A percentile compares a stretch with the other conserved stretches of the same genome.
phyloP scores from a whole-genome alignment of 2,329 filamentous ascomycete species.

The Neonectria sp. region DNA sequence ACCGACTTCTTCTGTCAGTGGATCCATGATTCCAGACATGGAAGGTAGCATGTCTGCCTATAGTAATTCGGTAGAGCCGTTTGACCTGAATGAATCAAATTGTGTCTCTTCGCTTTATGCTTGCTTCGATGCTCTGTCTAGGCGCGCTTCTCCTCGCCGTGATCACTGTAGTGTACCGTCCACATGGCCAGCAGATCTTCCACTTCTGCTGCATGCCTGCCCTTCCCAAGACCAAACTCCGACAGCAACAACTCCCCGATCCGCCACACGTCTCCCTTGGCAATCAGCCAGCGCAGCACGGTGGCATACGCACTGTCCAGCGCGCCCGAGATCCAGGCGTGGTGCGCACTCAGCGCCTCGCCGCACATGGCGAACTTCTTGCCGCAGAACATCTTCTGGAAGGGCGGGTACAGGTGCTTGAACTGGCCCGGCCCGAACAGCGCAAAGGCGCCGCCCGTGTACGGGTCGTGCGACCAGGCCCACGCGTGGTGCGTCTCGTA shows the following conservation, averaged over 20 bases:
- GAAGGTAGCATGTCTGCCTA: slow-evolving; percentile 10
- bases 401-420: not conserved
- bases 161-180: not conserved
- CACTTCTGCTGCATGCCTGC: slow-evolving; percentile 16
- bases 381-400: slow-evolving; percentile 46
- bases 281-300: slow-evolving; percentile 36
- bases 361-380: slow-evolving; percentile 48
- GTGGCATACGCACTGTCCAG: not conserved
- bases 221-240: slow-evolving; percentile 19
- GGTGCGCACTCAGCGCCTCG: slow-evolving; percentile 55
- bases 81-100: slow-evolving; percentile 6
- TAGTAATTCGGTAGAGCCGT: slow-evolving; percentile 1
- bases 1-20: not conserved
- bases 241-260: not conserved
- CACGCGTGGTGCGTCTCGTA: slow-evolving; percentile 51
- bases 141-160: not conserved
- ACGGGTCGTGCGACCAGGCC: slow-evolving; percentile 55
- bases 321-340: slow-evolving; percentile 58
- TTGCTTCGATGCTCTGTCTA: not conserved
- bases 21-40: slow-evolving; percentile 29
- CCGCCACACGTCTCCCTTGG: not conserved
- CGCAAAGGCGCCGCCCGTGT: slow-evolving; percentile 56
- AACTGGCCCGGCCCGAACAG: slow-evolving; percentile 48
- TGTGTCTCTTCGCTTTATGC: not conserved
- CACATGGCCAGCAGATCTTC: slow-evolving; percentile 7